Evolutionary conservation across 2,329 filamentous ascomycete genomes (phyloP), one percentile per base, ranked within the genome.

Genomic region (Chrysosporium keratinophilum): DNA sequence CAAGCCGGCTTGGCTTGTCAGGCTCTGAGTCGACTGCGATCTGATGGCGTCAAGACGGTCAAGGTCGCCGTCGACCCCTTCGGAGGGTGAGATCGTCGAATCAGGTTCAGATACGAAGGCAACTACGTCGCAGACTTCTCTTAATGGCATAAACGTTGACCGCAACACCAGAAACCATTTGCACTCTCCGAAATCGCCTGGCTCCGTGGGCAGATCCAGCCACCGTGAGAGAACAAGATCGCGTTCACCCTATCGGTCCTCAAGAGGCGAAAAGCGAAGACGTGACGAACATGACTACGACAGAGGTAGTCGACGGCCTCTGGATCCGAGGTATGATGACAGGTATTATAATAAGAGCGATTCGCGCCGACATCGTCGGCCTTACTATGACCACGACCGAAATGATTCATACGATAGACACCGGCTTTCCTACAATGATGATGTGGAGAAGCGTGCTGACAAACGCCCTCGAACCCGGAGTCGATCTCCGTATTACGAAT

Each of bases 21-120:
- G 39, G 42, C 10, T 11, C 39, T 35, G n/a, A 17, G 31, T 12
- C 15, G 48, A 45, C 15, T 10, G 44, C 40, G 23, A 55, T 56
- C 59, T 57, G 63, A 79, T 78, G 76, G 66, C 71, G 61, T 74
- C 75, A 59, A 67, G 72, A 71, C 66, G 67, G 64, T 71, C 69
- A 64, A 69, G 72, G 63, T 76, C 75, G 61, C 69, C 68, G 59
- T 76, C 78, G 63, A 88, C 84, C 74, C 87, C 86, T 66, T 87
- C 88, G 72, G 87, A 94, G 74, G 88, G 88, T 74, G 88, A 94
- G 77, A 88, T 91, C 71, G 74, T 85, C 70, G 87, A 90, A 74
- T 80, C 80, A 74, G 78, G 78, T 72, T 78, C 77, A 77, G 78
- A 81, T 74, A 71, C 66, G 71, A 93, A 93, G 88, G 87, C 88